A percentile compares a stretch with the other conserved stretches of the same genome.
These are phyloP conservation scores for Houttuynia cordata DNA, from an alignment of 164 flowering plant genomes.

Conservation along the genomic window DNA sequence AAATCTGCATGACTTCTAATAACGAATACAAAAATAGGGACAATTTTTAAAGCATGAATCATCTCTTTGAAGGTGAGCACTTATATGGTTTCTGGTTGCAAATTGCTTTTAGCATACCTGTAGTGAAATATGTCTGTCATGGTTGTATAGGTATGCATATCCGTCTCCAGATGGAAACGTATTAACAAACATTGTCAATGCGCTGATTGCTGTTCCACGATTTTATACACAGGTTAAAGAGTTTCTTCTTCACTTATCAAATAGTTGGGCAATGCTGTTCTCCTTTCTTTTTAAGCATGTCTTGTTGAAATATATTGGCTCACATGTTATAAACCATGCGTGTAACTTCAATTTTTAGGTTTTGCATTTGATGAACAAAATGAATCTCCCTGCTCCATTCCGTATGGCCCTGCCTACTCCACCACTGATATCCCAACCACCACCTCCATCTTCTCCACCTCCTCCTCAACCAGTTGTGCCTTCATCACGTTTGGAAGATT, in stretches of 20 bases:
- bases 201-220: conserved; percentile 96
- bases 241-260: not conserved
- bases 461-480: conserved; percentile 29
- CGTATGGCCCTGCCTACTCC: conserved; percentile 89
- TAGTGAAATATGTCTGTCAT: not conserved
- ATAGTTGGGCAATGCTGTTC: not conserved
- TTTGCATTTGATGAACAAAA: conserved; percentile 98
- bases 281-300: no score
- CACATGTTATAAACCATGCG: no score
- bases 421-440: conserved; percentile 56
- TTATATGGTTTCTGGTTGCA: not conserved
- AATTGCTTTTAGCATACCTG: not conserved
- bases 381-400: conserved; percentile 98
- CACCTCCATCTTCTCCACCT: conserved; percentile 21
- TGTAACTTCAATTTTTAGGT: conserved; percentile 31
- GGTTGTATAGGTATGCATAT: conserved; percentile 69
- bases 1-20: no score
- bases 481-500: conserved; percentile 31
- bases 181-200: conserved; percentile 88
- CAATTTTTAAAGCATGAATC: no score
- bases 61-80: no score
- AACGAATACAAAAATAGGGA: no score
- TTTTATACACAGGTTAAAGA: conserved; percentile 75
- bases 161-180: conserved; percentile 96
- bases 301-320: not conserved